Conservation (phyloP, 345 rosid genomes). For the Geranium brycei region DNA sequence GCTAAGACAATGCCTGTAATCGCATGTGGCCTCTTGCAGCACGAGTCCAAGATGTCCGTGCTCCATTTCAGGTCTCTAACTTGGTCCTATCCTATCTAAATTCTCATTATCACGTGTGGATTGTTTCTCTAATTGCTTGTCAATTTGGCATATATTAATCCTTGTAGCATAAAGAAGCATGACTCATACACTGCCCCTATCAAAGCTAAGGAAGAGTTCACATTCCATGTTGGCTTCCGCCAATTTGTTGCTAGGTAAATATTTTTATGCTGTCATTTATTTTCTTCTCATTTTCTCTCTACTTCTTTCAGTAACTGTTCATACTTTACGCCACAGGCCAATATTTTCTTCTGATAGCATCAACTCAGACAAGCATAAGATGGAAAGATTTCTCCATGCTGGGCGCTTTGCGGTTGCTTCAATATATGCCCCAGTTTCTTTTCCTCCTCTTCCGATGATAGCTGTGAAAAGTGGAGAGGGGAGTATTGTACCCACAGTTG, state of each 20-base stretch:
- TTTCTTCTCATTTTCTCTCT: constrained; percentile 1
- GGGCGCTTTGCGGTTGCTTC: constrained; percentile 75
- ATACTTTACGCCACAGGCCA: constrained; percentile 45
- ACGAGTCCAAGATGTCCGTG: constrained; percentile 96
- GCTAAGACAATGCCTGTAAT: constrained; percentile 38
- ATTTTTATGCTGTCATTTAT: constrained; percentile 4
- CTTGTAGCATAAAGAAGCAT: constrained; percentile 65
- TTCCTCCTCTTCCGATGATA: constrained; percentile 73
- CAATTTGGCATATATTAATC: constrained; percentile 2
- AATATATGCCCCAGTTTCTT: constrained; percentile 72
- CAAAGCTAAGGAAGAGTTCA: constrained; percentile 76
- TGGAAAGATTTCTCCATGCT: constrained; percentile 91
- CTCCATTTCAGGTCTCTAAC: constrained; percentile 69
- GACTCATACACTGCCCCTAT: constrained; percentile 65
- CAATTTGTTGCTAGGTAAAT: constrained; percentile 75
- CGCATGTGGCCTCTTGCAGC: constrained; percentile 81
- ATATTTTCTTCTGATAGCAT: constrained; percentile 67
- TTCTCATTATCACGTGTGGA: constrained; percentile 7
- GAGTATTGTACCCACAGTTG: constrained; percentile 40
- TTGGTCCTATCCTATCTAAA: background rate
- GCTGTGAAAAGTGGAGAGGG: constrained; percentile 47
- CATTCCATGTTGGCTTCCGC: constrained; percentile 91
- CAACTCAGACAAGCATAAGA: constrained; percentile 80
- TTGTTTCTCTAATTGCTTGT: constrained; percentile 1
- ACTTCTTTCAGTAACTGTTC: constrained; percentile 6